Evolutionary conservation across 306 rosid genomes (phyloP).

Genomic region (Hippophae rhamnoides): DNA sequence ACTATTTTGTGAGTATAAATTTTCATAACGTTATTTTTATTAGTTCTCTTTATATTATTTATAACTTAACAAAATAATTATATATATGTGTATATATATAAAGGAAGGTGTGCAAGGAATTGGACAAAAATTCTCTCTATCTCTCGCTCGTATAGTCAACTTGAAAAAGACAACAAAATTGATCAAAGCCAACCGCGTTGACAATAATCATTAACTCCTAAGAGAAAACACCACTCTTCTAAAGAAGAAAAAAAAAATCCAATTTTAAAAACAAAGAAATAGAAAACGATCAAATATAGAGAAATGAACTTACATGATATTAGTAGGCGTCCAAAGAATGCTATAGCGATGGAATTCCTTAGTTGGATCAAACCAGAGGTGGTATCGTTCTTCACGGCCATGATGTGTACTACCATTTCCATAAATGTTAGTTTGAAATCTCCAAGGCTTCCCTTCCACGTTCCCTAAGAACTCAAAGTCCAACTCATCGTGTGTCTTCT

Average conservation of each 20-base stretch:
- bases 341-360: slow-evolving; percentile 66
- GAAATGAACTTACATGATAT: slow-evolving; percentile 41
- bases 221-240: background rate
- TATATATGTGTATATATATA: no score
- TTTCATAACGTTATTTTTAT: no score
- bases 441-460: slow-evolving; percentile 76
- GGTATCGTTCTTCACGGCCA: slow-evolving; percentile 86
- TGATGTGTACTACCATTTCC: slow-evolving; percentile 90
- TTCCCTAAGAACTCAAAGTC: slow-evolving; percentile 93
- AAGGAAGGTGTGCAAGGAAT: slow-evolving; percentile 28
- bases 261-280: background rate
- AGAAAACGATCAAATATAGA: background rate
- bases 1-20: no score
- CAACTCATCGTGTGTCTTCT: slow-evolving; percentile 80
- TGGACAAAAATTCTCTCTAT: slow-evolving; percentile 8
- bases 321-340: slow-evolving; percentile 74
- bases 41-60: no score
- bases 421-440: slow-evolving; percentile 84
- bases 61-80: no score
- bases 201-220: background rate
- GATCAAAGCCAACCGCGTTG: slow-evolving; percentile 19
- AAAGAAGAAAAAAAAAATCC: background rate
- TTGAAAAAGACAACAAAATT: slow-evolving; percentile 5
- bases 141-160: slow-evolving; percentile 33
- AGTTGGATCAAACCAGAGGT: slow-evolving; percentile 90